Conservation (phyloP, 2,329 filamentous ascomycete genomes). For the Phyllachora maydis region DNA sequence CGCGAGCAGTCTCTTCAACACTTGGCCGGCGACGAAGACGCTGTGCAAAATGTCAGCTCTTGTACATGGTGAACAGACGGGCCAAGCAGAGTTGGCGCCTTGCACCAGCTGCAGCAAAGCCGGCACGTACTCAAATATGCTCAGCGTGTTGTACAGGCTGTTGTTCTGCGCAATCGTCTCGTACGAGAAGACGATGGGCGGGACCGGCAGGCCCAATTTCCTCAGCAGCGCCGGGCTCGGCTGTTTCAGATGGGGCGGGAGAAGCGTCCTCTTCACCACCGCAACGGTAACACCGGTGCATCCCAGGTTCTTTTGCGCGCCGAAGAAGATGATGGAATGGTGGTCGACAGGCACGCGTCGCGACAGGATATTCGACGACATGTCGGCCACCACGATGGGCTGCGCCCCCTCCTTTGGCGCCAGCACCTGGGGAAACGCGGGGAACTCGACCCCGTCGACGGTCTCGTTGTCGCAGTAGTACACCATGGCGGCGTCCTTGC, state of each 20-base stretch:
- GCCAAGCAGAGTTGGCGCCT: too few species aligned
- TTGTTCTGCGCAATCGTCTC: constrained; percentile 80
- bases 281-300: constrained; percentile 71
- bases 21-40: constrained; percentile 77
- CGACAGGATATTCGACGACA: constrained; percentile 86
- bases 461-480: constrained; percentile 94
- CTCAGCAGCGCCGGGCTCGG: constrained; percentile 51
- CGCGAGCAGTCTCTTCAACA: constrained; percentile 54
- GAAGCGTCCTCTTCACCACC: constrained; percentile 61
- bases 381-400: constrained; percentile 72
- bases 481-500: constrained; percentile 47
- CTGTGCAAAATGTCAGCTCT: too few species aligned
- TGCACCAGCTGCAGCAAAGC: too few species aligned
- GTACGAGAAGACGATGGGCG: constrained; percentile 65
- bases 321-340: constrained; percentile 74
- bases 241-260: constrained; percentile 45
- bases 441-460: constrained; percentile 84
- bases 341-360: constrained; percentile 57
- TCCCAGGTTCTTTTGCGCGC: constrained; percentile 88
- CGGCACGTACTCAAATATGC: constrained; percentile 56
- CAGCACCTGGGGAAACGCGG: constrained; percentile 44
- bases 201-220: constrained; percentile 53
- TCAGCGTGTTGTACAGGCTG: constrained; percentile 87
- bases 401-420: constrained; percentile 38
- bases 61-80: background rate